A percentile compares a stretch with the other conserved stretches of the same genome.
Conservation (phyloP, 2,329 filamentous ascomycete species). For the Trichocomaceae sp. region DNA sequence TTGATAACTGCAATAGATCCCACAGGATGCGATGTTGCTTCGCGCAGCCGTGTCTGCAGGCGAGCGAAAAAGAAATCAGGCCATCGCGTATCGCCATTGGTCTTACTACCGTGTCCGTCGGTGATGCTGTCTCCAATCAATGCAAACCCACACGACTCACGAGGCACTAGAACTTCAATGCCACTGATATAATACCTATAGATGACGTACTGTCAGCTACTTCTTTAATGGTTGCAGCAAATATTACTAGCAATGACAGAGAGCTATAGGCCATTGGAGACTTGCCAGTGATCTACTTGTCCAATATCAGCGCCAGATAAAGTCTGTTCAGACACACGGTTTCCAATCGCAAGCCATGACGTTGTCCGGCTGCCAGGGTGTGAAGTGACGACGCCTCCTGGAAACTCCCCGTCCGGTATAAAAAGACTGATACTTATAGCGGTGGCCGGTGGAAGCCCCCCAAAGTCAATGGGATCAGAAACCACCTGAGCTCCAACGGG, state of each 20-base stretch:
- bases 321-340: slow-evolving; percentile 47
- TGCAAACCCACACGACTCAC: slow-evolving; percentile 40
- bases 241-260: not conserved
- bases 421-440: slow-evolving; percentile 56
- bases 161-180: slow-evolving; percentile 50
- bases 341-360: slow-evolving; percentile 53
- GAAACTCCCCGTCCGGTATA: slow-evolving; percentile 49
- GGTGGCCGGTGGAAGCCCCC: slow-evolving; percentile 41
- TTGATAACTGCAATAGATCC: slow-evolving; percentile 53
- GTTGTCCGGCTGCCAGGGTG: slow-evolving; percentile 61
- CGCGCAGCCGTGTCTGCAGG: slow-evolving; percentile 40
- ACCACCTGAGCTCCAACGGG: slow-evolving; percentile 53
- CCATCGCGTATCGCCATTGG: slow-evolving; percentile 51
- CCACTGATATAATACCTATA: slow-evolving; percentile 54
- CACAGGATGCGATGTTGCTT: slow-evolving; percentile 25
- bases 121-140: slow-evolving; percentile 61
- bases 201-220: slow-evolving; percentile 2
- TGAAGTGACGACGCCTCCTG: slow-evolving; percentile 55
- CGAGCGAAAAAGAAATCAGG: slow-evolving; percentile 50
- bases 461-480: slow-evolving; percentile 55
- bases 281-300: slow-evolving; percentile 40
- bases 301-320: slow-evolving; percentile 35
- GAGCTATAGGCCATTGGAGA: not conserved
- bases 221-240: not conserved
- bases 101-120: slow-evolving; percentile 56